Base-by-base conservation (phyloP, 73 alveolate species). In the Uronychia setigera region DNA sequence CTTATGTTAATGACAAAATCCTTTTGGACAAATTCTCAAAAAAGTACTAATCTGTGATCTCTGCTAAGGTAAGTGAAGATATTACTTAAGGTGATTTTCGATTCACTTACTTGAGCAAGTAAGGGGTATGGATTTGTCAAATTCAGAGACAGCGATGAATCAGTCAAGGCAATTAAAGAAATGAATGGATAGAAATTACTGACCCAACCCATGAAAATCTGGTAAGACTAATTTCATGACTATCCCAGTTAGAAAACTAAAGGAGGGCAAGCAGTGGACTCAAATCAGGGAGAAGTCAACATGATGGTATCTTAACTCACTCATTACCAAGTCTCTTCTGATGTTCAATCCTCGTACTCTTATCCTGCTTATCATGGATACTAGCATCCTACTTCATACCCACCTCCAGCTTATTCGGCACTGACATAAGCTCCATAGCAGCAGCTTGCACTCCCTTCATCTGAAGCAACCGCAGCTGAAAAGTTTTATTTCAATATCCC, bases 111-210 rank as follows among this genome's bases (percentile, higher is more conserved):
- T 26, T 82, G 81, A 58, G 76, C 83, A 57, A 90, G 95, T 80
- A 90, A 90, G 83, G 95, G 95, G 32, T 90, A 90, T 84, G 95
- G 95, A 26, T 90, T 90, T 35, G 93, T 90, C 74, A 90, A 90
- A 90, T 90, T 90, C 80, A 80, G 88, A 58, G 92, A 90, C 75
- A 74, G 84, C 78, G 46, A 33, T 27, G 95, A 90, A 76, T 79
- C 92, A 58, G 90, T 85, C 60, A 80, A 79, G 79, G 95, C 95
- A 46, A 80, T 90, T 9, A 26, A 13, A 29, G 95, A 90, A 84
- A 90, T 90, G 95, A 90, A 90, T 77, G 95, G 95, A 58, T 31
- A 74, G 83, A 1, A 67, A 1, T 58, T 90, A 27, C 83, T 85
- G 59, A 92, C 93, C 26, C 83, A 90, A 79, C 60, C 77, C 1